phyloP scores from a whole-genome alignment of 1,284 basidiomycete species.

The Naganishia albida region DNA sequence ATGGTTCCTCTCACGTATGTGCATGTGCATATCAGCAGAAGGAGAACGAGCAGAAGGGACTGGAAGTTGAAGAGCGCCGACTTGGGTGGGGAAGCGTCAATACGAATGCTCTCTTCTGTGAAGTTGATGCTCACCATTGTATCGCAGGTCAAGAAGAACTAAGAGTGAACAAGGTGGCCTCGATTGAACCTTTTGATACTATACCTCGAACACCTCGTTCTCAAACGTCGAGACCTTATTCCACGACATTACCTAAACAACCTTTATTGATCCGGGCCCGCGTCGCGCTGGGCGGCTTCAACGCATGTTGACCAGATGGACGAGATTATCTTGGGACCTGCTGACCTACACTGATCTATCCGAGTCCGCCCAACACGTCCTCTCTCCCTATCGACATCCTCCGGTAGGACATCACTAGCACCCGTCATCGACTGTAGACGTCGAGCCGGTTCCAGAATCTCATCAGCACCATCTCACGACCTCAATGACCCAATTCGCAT shows the following conservation, averaged over 20 bases:
- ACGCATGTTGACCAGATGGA: background rate
- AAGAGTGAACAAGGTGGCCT: too few species aligned
- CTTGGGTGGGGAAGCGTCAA: constrained; percentile 54
- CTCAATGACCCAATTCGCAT: constrained; percentile 9
- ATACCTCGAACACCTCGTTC: too few species aligned
- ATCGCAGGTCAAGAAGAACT: too few species aligned
- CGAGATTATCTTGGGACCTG: background rate
- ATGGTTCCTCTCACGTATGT: constrained; percentile 90
- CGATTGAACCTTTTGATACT: too few species aligned
- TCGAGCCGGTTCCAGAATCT: background rate
- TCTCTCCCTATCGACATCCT: background rate
- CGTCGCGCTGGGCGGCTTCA: background rate
- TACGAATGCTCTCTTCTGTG: background rate
- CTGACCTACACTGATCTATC: background rate
- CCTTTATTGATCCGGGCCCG: background rate
- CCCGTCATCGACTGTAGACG: background rate
- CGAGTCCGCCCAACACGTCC: too few species aligned
- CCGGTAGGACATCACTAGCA: background rate
- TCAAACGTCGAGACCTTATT: too few species aligned
- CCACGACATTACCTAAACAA: too few species aligned
- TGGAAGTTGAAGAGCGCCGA: constrained; percentile 98
- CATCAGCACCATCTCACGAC: background rate
- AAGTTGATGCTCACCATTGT: too few species aligned
- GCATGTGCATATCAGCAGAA: constrained; percentile 94
- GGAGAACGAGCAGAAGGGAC: constrained; percentile 86